Evolutionary conservation across 257 asterid species (phyloP).

Genomic region (Osmanthus fragrans): DNA sequence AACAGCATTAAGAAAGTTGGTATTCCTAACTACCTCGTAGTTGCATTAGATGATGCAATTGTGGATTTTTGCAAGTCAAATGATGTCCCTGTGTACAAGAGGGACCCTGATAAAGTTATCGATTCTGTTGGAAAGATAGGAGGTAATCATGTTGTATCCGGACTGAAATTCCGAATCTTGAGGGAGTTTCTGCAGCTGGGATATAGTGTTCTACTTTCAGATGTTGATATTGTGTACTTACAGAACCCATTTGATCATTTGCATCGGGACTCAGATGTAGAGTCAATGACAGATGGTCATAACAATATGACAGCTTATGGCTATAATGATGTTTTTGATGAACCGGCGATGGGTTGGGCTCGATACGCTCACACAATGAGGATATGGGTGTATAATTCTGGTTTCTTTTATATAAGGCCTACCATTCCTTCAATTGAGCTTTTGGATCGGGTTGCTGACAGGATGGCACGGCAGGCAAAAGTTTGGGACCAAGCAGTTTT

Average conservation of each 20-base stretch:
- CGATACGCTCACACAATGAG: slow-evolving; percentile 83
- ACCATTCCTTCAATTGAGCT: slow-evolving; percentile 80
- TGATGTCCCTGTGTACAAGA: slow-evolving; percentile 54
- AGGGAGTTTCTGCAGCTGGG: slow-evolving; percentile 88
- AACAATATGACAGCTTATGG: slow-evolving; percentile 77
- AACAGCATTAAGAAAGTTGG: slow-evolving; percentile 61
- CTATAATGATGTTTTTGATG: slow-evolving; percentile 69
- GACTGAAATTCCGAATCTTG: slow-evolving; percentile 64
- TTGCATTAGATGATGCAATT: slow-evolving; percentile 64
- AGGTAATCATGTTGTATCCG: slow-evolving; percentile 73
- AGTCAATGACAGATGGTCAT: slow-evolving; percentile 89
- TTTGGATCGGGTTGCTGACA: slow-evolving; percentile 66
- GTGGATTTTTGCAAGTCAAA: slow-evolving; percentile 64
- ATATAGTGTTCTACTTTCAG: slow-evolving; percentile 72
- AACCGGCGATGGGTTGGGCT: slow-evolving; percentile 88
- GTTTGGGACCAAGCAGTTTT: slow-evolving; percentile 89
- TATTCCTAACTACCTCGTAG: slow-evolving; percentile 63
- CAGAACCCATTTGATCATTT: slow-evolving; percentile 75
- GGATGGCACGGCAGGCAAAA: slow-evolving; percentile 46
- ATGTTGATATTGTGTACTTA: slow-evolving; percentile 71
- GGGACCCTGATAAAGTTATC: slow-evolving; percentile 61
- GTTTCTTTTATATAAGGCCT: slow-evolving; percentile 79
- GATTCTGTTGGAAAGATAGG: slow-evolving; percentile 65
- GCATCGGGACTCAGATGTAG: slow-evolving; percentile 73
- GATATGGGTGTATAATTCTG: slow-evolving; percentile 85